Percentiles rank a stretch among this genome's conserved stretches.
Conservation (phyloP, 164 flowering plant genomes). For the Aristolochia fimbriata region DNA sequence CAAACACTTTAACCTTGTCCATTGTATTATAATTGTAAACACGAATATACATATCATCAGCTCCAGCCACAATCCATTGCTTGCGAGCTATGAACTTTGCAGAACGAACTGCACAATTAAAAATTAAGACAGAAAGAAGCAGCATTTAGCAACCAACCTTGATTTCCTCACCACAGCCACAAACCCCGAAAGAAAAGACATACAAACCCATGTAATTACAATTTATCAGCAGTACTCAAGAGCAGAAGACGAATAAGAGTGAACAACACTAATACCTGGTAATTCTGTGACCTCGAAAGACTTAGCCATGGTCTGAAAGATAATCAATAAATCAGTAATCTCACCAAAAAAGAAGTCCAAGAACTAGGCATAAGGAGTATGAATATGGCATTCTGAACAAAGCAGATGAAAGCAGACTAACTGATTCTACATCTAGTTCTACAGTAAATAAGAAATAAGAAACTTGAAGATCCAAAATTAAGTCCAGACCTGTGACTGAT, state of each 20-base stretch:
- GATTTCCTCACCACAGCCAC: no score
- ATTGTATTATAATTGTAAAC: conserved; percentile 94
- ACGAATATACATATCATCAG: conserved; percentile 94
- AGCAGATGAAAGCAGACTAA: neutral
- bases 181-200: no score
- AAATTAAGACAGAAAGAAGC: neutral
- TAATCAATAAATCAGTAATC: conserved; percentile 4
- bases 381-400: neutral
- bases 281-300: conserved; percentile 93
- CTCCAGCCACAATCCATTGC: conserved; percentile 96
- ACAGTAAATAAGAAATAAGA: no score
- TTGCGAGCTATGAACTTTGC: conserved; percentile 86
- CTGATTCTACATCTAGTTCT: neutral
- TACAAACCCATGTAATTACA: neutral
- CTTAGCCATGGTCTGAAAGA: conserved; percentile 72
- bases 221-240: neutral
- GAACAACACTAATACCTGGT: conserved; percentile 47
- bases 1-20: conserved; percentile 89
- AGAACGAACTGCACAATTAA: conserved; percentile 61
- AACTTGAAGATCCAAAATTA: neutral
- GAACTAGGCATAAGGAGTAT: neutral
- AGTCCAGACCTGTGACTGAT: conserved; percentile 57
- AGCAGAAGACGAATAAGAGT: neutral
- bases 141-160: no score
- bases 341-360: neutral